phyloP scores from a whole-genome alignment of 257 asterid genomes.

The Solanum neorickii region DNA sequence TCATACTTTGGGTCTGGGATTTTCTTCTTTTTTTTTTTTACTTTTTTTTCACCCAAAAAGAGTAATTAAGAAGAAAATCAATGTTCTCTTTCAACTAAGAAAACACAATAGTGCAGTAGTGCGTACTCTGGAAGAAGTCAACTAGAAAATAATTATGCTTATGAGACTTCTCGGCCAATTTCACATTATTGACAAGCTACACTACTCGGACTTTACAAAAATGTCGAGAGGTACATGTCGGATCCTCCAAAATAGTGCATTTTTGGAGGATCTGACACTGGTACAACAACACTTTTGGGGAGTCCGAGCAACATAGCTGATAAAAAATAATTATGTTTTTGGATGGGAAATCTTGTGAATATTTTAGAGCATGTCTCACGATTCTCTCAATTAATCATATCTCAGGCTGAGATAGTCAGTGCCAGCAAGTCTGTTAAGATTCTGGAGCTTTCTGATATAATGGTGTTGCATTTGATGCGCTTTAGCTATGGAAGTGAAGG shows the following conservation, averaged over 20 bases:
- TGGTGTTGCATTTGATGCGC: constrained; percentile 79
- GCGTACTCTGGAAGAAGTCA: not conserved
- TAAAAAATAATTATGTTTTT: not conserved
- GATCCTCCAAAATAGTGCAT: not conserved
- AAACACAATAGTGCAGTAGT: not conserved
- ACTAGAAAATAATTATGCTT: not conserved
- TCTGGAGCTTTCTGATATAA: constrained; percentile 55
- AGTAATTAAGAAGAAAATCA: not conserved
- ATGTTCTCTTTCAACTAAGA: not conserved
- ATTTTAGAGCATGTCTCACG: not conserved
- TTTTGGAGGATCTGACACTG: not conserved
- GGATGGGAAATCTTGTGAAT: not conserved
- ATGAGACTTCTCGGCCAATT: not conserved
- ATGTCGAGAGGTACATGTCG: not conserved
- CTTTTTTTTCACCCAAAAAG: not conserved
- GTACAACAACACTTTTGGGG: not conserved
- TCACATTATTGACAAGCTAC: not conserved
- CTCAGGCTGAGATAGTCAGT: constrained; percentile 66
- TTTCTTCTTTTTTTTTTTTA: not conserved
- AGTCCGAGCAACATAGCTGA: not conserved
- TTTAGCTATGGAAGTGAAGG: constrained; percentile 75
- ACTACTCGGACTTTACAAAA: not conserved
- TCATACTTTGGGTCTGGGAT: not conserved
- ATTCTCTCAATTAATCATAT: not conserved
- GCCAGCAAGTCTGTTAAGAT: constrained; percentile 72